Percentiles rank a stretch among this genome's conserved stretches.
Evolutionary conservation across 495 filamentous ascomycete species (phyloP).

Genomic region (Parachaetomium inaequale): DNA sequence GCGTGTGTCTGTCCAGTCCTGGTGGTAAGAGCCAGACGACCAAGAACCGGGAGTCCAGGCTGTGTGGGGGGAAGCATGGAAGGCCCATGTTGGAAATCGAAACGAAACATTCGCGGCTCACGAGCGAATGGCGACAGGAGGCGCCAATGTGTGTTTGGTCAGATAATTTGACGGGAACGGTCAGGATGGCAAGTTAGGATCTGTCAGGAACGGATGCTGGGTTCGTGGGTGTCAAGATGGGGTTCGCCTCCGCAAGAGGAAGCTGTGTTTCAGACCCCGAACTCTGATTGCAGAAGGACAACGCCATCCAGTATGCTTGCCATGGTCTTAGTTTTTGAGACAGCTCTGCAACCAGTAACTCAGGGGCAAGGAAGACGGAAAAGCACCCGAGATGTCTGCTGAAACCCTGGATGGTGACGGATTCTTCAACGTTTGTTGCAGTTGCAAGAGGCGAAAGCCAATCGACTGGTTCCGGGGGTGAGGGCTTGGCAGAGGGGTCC

Average conservation of each 20-base stretch:
- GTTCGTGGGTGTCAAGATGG: background rate
- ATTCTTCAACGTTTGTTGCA: slow-evolving; percentile 5
- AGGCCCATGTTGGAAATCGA: background rate
- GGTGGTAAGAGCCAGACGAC: background rate
- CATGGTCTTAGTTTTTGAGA: background rate
- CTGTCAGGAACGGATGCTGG: background rate
- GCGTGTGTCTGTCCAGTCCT: background rate
- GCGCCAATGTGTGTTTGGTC: background rate
- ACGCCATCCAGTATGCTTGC: slow-evolving; percentile 1
- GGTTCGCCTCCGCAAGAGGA: slow-evolving; percentile 5
- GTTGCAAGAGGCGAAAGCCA: slow-evolving; percentile 12
- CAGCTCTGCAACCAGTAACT: background rate
- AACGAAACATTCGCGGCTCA: slow-evolving; percentile 7
- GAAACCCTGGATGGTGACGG: background rate
- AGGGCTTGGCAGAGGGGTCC: background rate
- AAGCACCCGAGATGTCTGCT: background rate
- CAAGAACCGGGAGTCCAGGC: background rate
- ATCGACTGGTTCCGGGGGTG: background rate
- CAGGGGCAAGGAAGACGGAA: background rate
- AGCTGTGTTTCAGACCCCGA: background rate
- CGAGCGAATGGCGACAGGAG: background rate
- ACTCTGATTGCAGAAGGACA: background rate
- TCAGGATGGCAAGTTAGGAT: background rate
- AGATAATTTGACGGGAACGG: background rate
- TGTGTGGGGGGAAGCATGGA: background rate